Conservation (phyloP, 1,284 basidiomycete genomes). For the Irpex sp. region DNA sequence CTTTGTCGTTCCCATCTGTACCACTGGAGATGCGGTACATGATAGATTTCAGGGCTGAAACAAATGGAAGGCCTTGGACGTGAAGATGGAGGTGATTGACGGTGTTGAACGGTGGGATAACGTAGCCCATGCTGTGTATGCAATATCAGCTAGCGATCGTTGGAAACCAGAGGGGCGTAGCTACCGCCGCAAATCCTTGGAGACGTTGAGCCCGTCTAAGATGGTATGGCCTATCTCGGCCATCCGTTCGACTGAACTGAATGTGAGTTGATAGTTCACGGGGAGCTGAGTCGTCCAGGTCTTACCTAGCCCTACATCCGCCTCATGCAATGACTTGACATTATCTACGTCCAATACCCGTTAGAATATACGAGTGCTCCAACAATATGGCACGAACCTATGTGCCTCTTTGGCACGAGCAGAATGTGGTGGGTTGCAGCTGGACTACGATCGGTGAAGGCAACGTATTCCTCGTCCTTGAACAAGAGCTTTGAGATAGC, state of each 20-base stretch:
- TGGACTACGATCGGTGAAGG: constrained; percentile 57
- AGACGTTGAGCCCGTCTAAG: constrained; percentile 40
- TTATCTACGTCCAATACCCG: neutral
- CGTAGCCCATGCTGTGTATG: constrained; percentile 58
- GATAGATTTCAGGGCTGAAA: constrained; percentile 30
- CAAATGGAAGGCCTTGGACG: constrained; percentile 64
- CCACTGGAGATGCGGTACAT: constrained; percentile 54
- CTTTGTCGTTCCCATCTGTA: constrained; percentile 46
- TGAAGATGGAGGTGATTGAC: constrained; percentile 76
- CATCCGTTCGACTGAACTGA: constrained; percentile 55
- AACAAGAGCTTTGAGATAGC: neutral
- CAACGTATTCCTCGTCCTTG: constrained; percentile 52
- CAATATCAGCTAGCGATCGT: neutral
- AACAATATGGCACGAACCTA: constrained; percentile 33
- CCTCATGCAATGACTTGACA: neutral
- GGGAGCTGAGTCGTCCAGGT: neutral
- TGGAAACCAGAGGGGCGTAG: constrained; percentile 1
- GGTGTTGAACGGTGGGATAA: constrained; percentile 74
- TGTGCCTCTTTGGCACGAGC: constrained; percentile 57
- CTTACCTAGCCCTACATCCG: neutral
- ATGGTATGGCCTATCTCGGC: constrained; percentile 46
- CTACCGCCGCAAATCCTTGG: constrained; percentile 41
- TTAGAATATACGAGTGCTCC: neutral
- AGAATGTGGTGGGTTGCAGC: constrained; percentile 55
- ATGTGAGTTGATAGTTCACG: constrained; percentile 30